Evolutionary conservation across 2,329 filamentous ascomycete genomes (phyloP).

Genomic region (Diaporthe vexans): DNA sequence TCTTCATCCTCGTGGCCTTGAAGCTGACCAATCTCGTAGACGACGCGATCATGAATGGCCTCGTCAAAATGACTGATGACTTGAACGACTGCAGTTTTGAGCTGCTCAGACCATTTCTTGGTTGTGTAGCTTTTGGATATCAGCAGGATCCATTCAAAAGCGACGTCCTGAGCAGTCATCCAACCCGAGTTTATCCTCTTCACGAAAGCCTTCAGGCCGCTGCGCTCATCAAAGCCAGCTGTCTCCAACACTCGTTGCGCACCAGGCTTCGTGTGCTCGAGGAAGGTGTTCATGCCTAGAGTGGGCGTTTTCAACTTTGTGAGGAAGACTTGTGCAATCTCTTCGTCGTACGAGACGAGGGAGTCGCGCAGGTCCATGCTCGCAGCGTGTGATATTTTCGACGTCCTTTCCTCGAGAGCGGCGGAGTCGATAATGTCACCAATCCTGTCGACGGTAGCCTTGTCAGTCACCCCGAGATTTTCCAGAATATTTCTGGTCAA

Average conservation of each 20-base stretch:
- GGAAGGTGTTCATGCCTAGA: slow-evolving; percentile 71
- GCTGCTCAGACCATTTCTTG: slow-evolving; percentile 69
- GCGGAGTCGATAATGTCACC: slow-evolving; percentile 67
- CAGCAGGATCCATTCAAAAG: slow-evolving; percentile 69
- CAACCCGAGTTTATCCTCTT: slow-evolving; percentile 62
- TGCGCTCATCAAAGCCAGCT: slow-evolving; percentile 65
- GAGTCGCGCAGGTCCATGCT: slow-evolving; percentile 65
- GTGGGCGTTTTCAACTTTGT: slow-evolving; percentile 66
- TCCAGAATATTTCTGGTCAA: slow-evolving; percentile 69
- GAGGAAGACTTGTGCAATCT: slow-evolving; percentile 66
- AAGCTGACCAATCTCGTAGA: slow-evolving; percentile 55
- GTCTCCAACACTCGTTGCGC: slow-evolving; percentile 64
- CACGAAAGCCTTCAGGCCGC: slow-evolving; percentile 67
- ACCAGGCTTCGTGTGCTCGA: slow-evolving; percentile 73
- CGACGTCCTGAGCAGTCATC: slow-evolving; percentile 69
- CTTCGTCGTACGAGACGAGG: slow-evolving; percentile 66
- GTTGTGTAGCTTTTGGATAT: slow-evolving; percentile 65
- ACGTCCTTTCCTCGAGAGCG: slow-evolving; percentile 63
- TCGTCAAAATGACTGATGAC: slow-evolving; percentile 68
- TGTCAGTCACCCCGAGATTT: slow-evolving; percentile 67
- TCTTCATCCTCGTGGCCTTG: slow-evolving; percentile 14
- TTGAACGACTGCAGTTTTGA: slow-evolving; percentile 70
- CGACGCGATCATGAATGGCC: slow-evolving; percentile 62
- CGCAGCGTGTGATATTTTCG: slow-evolving; percentile 61
- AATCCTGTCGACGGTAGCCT: slow-evolving; percentile 59